Evolutionary conservation across 2,329 filamentous ascomycete species (phyloP).

Genomic region (Exophiala sp.): DNA sequence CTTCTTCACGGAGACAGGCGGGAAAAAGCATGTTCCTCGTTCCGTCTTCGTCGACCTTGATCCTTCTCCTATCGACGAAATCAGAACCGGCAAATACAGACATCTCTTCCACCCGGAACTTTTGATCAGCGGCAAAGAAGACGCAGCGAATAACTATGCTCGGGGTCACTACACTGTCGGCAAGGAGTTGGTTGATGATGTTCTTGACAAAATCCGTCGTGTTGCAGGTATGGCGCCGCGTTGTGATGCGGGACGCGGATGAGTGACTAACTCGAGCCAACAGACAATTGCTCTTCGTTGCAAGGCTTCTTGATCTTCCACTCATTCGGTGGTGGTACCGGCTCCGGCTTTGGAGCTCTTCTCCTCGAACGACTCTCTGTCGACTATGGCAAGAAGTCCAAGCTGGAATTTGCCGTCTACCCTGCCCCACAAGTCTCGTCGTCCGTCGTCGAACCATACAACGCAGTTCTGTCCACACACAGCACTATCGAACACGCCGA

Average conservation of each 20-base stretch:
- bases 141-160: constrained; percentile 65
- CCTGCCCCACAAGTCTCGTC: constrained; percentile 59
- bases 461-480: constrained; percentile 51
- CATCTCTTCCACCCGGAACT: constrained; percentile 61
- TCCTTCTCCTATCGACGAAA: constrained; percentile 62
- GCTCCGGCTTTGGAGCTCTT: constrained; percentile 60
- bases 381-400: constrained; percentile 63
- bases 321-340: constrained; percentile 62
- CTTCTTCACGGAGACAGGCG: constrained; percentile 60
- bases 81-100: constrained; percentile 57
- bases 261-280: constrained; percentile 22
- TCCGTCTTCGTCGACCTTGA: constrained; percentile 64
- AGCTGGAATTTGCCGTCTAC: constrained; percentile 62
- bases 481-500: constrained; percentile 63
- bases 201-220: constrained; percentile 59
- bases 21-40: constrained; percentile 62
- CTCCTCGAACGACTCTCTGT: constrained; percentile 58
- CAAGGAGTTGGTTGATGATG: constrained; percentile 60
- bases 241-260: neutral
- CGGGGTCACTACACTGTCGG: constrained; percentile 64
- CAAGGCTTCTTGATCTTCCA: constrained; percentile 65
- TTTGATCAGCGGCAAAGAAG: constrained; percentile 62
- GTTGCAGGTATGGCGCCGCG: constrained; percentile 49
- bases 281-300: constrained; percentile 60
- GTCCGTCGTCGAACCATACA: constrained; percentile 64